These are phyloP conservation scores for Trichoderma guizhouense DNA, from an alignment of 2,329 filamentous ascomycete genomes.

Conservation along the genomic window DNA sequence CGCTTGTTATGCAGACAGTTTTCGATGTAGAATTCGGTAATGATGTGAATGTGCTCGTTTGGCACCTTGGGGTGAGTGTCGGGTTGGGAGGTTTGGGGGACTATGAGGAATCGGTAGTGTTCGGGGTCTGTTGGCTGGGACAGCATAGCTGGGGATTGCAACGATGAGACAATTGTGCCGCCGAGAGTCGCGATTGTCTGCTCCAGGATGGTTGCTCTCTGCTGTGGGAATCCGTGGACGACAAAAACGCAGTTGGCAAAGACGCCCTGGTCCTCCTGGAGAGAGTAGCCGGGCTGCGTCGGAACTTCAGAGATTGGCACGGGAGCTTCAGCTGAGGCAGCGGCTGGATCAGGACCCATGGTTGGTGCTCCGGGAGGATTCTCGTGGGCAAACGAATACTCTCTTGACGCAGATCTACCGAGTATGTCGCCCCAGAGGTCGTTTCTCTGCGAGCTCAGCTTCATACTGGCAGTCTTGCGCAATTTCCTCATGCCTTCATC, in stretches of 20 bases:
- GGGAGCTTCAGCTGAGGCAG: conserved; percentile 11
- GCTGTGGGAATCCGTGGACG: conserved; percentile 56
- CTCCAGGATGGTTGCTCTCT: conserved; percentile 47
- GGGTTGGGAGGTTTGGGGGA: conserved; percentile 50
- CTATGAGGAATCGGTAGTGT: conserved; percentile 48
- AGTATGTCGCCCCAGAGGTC: conserved; percentile 91
- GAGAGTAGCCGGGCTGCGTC: conserved; percentile 16
- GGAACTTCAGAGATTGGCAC: not conserved
- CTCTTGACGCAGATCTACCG: conserved; percentile 40
- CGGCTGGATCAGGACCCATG: not conserved
- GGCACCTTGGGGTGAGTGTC: conserved; percentile 40
- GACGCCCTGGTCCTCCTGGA: conserved; percentile 35
- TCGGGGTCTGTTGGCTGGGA: conserved; percentile 29
- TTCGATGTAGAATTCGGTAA: conserved; percentile 94
- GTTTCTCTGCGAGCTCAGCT: conserved; percentile 74
- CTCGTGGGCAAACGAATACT: conserved; percentile 33
- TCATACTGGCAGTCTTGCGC: conserved; percentile 81
- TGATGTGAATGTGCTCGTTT: conserved; percentile 44
- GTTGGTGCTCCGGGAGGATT: conserved; percentile 13
- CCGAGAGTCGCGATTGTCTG: conserved; percentile 48
- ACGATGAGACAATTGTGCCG: conserved; percentile 41
- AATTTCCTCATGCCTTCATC: conserved; percentile 73
- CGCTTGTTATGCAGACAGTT: conserved; percentile 75
- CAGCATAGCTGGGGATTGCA: conserved; percentile 39
- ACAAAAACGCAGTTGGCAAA: conserved; percentile 58